Evolutionary conservation across 1,284 basidiomycete genomes (phyloP).

Genomic region (Pyrrhoderma lamaoense): DNA sequence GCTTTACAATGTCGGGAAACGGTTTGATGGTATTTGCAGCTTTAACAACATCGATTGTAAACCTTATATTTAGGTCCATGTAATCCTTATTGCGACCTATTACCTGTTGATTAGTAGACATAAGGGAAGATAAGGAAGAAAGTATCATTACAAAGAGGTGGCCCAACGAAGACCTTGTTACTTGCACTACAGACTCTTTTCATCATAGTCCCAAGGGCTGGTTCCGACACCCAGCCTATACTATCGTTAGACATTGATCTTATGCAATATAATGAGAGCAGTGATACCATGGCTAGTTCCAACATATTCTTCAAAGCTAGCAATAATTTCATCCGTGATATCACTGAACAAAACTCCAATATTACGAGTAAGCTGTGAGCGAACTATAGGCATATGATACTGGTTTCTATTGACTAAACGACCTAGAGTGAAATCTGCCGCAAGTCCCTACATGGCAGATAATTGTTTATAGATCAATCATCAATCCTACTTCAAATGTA

Average conservation of each 20-base stretch:
- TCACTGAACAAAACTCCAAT: slow-evolving; percentile 17
- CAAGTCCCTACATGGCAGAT: not conserved
- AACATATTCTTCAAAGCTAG: slow-evolving; percentile 19
- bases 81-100: not conserved
- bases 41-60: not conserved
- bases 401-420: slow-evolving; percentile 12
- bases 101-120: too few species aligned
- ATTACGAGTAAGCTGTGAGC: slow-evolving; percentile 16
- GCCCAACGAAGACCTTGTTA: slow-evolving; percentile 36
- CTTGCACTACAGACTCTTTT: slow-evolving; percentile 33
- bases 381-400: slow-evolving; percentile 23
- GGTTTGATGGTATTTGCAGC: too few species aligned
- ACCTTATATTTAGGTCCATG: not conserved
- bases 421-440: slow-evolving; percentile 10
- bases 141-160: slow-evolving; percentile 34
- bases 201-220: slow-evolving; percentile 29
- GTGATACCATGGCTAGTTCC: too few species aligned
- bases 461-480: slow-evolving; percentile 3
- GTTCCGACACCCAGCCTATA: slow-evolving; percentile 34
- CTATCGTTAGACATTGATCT: too few species aligned
- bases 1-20: too few species aligned
- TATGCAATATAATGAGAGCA: too few species aligned
- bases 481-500: not conserved
- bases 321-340: slow-evolving; percentile 19
- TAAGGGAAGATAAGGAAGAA: too few species aligned